These are phyloP conservation scores for Ajuga chamaepitys DNA, from an alignment of 257 asterid species.

Conservation along the genomic window DNA sequence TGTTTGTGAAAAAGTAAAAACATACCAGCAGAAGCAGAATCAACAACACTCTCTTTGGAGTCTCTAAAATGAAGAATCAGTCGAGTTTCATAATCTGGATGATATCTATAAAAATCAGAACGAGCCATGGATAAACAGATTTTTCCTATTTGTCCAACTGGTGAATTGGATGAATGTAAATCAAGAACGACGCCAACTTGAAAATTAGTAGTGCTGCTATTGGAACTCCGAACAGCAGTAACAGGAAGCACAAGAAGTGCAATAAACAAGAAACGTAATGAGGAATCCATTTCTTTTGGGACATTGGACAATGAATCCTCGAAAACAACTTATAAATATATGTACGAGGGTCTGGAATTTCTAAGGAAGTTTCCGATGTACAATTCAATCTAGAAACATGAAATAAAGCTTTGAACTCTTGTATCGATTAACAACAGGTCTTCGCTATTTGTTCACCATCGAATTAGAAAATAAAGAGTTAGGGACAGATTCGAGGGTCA, in stretches of 20 bases:
- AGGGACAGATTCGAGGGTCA: background rate
- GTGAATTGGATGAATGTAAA: conserved; percentile 7
- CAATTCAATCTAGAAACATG: background rate
- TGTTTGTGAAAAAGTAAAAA: background rate
- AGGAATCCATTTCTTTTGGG: background rate
- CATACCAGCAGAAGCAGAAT: conserved; percentile 37
- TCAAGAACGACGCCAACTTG: conserved; percentile 16
- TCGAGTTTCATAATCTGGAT: conserved; percentile 15
- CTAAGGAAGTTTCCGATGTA: background rate
- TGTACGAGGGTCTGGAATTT: background rate
- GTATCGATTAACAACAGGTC: background rate
- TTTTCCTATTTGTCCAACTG: conserved; percentile 27
- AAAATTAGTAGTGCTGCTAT: background rate
- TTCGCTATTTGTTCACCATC: background rate
- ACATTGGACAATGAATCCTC: background rate
- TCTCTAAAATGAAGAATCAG: conserved; percentile 24
- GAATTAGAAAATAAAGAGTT: background rate
- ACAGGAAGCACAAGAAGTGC: conserved; percentile 1
- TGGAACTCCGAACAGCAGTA: background rate
- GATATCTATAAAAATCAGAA: conserved; percentile 24
- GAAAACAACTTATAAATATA: background rate
- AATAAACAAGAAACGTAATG: background rate
- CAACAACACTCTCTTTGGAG: conserved; percentile 22
- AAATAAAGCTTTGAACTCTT: background rate
- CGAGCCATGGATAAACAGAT: conserved; percentile 28